phyloP scores from a whole-genome alignment of 108 stramenopile genomes.

The Mayamaea pseudoterrestris region DNA sequence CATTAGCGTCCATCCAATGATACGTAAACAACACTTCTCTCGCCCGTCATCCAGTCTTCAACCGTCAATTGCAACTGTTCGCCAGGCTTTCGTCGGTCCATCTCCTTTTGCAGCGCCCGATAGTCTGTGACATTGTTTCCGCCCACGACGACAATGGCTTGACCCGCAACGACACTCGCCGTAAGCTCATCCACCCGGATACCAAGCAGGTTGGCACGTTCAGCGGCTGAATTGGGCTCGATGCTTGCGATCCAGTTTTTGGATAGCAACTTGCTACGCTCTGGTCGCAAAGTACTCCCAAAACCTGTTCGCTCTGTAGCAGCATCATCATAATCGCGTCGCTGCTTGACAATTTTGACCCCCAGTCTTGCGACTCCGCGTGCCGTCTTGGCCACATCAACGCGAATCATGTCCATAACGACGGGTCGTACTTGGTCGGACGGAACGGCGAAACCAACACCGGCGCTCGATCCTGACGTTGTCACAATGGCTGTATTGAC shows the following conservation, averaged over 20 bases:
- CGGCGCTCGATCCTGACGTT: slow-evolving; percentile 49
- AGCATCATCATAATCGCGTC: background rate
- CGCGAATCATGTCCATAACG: slow-evolving; percentile 22
- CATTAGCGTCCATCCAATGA: too few relatives aligned
- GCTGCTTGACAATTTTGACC: slow-evolving; percentile 16
- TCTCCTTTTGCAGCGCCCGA: slow-evolving; percentile 33
- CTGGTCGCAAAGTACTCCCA: slow-evolving; percentile 1
- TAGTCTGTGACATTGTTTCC: slow-evolving; percentile 32
- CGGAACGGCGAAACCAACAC: slow-evolving; percentile 82
- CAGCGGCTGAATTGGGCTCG: slow-evolving; percentile 25
- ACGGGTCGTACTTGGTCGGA: slow-evolving; percentile 35
- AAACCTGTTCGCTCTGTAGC: background rate
- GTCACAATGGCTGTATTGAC: slow-evolving; percentile 86
- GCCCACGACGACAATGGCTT: slow-evolving; percentile 47
- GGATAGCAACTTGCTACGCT: background rate
- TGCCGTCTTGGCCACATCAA: slow-evolving; percentile 10
- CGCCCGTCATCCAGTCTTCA: slow-evolving; percentile 30
- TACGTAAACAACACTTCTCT: slow-evolving; percentile 58
- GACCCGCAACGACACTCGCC: slow-evolving; percentile 23
- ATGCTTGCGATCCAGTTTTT: slow-evolving; percentile 22
- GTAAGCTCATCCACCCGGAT: slow-evolving; percentile 4
- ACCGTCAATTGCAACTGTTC: slow-evolving; percentile 50
- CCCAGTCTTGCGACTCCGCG: slow-evolving; percentile 23
- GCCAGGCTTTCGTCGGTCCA: slow-evolving; percentile 31
- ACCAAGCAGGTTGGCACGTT: slow-evolving; percentile 22